Conservation (phyloP, 345 rosid species). For the Moringa oleifera region DNA sequence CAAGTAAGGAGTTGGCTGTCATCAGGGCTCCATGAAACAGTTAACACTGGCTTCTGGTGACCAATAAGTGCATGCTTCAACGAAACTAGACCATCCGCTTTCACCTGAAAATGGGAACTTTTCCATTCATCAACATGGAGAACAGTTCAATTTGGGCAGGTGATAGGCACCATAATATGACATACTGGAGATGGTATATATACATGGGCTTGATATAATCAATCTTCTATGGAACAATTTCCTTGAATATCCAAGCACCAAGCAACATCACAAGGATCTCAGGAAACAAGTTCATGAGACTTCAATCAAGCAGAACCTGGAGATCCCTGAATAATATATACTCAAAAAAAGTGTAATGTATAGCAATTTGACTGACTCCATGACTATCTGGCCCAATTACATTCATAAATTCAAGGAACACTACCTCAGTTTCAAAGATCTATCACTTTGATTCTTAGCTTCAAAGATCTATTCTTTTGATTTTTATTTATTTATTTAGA, state of each 20-base stretch:
- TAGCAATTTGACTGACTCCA: not conserved
- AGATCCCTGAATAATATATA: too few species aligned
- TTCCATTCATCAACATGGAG: conserved; percentile 2
- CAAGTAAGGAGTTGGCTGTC: conserved; percentile 62
- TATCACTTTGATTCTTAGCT: too few species aligned
- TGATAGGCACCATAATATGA: not conserved
- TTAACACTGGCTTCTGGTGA: conserved; percentile 46
- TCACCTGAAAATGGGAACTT: conserved; percentile 29
- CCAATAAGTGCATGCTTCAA: conserved; percentile 47
- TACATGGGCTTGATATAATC: too few species aligned
- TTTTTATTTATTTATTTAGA: too few species aligned
- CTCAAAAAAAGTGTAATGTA: too few species aligned
- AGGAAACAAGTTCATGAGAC: not conserved
- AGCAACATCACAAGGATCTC: not conserved
- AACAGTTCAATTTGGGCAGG: not conserved
- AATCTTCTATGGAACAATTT: too few species aligned
- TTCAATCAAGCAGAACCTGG: too few species aligned
- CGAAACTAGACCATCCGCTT: conserved; percentile 32
- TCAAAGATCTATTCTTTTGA: too few species aligned
- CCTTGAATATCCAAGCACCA: too few species aligned
- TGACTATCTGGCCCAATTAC: not conserved
- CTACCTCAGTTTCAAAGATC: not conserved
- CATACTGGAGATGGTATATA: not conserved
- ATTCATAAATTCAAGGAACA: not conserved
- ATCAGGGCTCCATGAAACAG: conserved; percentile 64